Evolutionary conservation across 1,284 basidiomycete species (phyloP).

Genomic region (Apiotrichum domesticum): DNA sequence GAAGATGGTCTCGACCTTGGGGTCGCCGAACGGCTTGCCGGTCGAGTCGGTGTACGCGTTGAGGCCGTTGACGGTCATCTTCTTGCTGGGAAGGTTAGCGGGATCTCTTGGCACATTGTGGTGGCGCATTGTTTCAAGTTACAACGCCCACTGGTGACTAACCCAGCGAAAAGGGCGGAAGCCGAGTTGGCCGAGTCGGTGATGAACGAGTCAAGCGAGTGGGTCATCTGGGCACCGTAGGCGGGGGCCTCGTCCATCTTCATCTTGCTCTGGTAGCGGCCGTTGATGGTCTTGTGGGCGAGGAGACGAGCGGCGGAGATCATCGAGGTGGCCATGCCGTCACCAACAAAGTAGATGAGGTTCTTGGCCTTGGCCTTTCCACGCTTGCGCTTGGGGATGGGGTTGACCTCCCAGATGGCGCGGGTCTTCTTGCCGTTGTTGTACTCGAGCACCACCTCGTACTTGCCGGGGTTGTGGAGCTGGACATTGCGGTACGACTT

Average conservation of each 20-base stretch:
- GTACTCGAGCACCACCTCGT: slow-evolving; percentile 29
- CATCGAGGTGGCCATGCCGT: slow-evolving; percentile 44
- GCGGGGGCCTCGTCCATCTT: slow-evolving; percentile 39
- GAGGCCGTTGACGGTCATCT: slow-evolving; percentile 49
- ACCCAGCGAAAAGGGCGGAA: slow-evolving; percentile 46
- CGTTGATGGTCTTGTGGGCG: slow-evolving; percentile 50
- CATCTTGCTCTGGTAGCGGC: slow-evolving; percentile 43
- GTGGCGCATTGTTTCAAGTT: too few species aligned
- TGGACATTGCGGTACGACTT: slow-evolving; percentile 46
- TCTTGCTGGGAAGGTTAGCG: slow-evolving; percentile 18
- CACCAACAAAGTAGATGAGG: slow-evolving; percentile 47
- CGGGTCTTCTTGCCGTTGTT: slow-evolving; percentile 32
- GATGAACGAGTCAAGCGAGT: slow-evolving; percentile 42
- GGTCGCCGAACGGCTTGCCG: slow-evolving; percentile 30
- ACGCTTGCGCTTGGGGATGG: slow-evolving; percentile 9
- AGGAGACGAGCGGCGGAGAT: slow-evolving; percentile 46
- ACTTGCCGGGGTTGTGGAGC: slow-evolving; percentile 35
- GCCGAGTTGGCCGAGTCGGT: slow-evolving; percentile 51
- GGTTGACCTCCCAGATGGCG: slow-evolving; percentile 43
- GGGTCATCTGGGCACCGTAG: slow-evolving; percentile 38
- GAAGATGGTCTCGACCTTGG: slow-evolving; percentile 46
- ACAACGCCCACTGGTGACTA: not conserved
- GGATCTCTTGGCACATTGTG: too few species aligned
- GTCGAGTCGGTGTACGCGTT: slow-evolving; percentile 41
- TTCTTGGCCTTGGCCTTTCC: slow-evolving; percentile 39